Base-by-base conservation (phyloP, 352 stramenopile species). In the Phytophthora syringae region DNA sequence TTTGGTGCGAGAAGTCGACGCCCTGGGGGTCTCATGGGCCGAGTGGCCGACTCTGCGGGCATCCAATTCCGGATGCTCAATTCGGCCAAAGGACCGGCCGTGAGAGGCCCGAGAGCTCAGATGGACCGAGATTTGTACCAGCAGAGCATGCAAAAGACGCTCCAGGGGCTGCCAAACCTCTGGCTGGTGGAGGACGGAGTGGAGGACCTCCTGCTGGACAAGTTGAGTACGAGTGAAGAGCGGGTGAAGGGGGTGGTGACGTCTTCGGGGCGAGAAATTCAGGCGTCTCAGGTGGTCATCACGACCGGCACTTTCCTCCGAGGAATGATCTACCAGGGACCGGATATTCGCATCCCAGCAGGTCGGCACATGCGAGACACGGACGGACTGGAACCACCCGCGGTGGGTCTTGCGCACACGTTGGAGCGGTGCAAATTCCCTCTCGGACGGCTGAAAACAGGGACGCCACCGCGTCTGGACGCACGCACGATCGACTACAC, bases 11-110 rank as follows among this genome's bases (percentile, higher is more conserved):
- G 98, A 99, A 71, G 96, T 99, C 50, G 97, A 99, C 77, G 98
- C 98, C 15, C 74, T 99, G 16, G 96, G 98, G 98, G 98, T n/a
- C 79, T 99, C 47, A 99, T 99, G 87, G 97, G 97, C 11, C 85
- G 90, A 36, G 84, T 98, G 13, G 97, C 97, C 5, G 98, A 99
- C 84, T 69, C 82, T 22, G 96, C 88, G 1, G 97, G 96, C 21
- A 99, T 99, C 74, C 98, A 99, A 75, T 99, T 98, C 76, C 80
- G 86, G 9, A 96, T 99, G 80, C 84, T 99, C 44, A 99, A 99
- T 80, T 86, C 89, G 51, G 79, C 95, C 25, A 99, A 97, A 51
- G 92, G 92, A 2, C 89, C 91, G 0, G 92, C 92, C 1, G 90
- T 96, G 59, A 82, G 91, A 25, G 93, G 92, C 0, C 91, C 96